Evolutionary conservation across 176 grass and related monocot species (phyloP).

Genomic region (Oryza glaberrima): DNA sequence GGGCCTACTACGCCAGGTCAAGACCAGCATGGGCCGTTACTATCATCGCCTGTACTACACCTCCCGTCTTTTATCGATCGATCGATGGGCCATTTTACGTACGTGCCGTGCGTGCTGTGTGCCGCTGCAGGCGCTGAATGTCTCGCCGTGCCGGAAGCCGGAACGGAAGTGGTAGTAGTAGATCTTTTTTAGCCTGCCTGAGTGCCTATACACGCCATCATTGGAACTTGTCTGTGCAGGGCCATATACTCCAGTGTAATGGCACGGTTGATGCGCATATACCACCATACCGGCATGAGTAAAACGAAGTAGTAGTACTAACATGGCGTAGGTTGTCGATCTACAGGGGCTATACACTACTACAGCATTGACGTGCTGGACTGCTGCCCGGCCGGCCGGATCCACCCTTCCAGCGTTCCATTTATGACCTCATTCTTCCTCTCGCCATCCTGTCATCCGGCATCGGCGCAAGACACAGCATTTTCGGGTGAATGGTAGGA

Average conservation of each 20-base stretch:
- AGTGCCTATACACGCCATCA: neutral
- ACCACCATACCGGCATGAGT: neutral
- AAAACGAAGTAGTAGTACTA: neutral
- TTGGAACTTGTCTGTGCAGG: neutral
- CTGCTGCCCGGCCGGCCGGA: neutral
- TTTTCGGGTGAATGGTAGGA: neutral
- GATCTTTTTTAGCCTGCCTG: neutral
- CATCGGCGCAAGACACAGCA: neutral
- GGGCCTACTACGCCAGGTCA: neutral
- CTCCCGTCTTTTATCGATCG: neutral
- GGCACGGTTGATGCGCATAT: neutral
- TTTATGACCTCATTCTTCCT: neutral
- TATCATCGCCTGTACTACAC: neutral
- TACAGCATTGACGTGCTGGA: neutral
- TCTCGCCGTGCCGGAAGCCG: neutral
- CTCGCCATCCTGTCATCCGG: neutral
- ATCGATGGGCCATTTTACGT: neutral
- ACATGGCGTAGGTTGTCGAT: neutral
- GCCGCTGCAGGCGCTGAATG: neutral
- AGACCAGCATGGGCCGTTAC: neutral
- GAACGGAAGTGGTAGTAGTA: neutral
- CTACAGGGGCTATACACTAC: neutral
- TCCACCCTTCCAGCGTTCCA: conserved; percentile 1
- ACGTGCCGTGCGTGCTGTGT: neutral
- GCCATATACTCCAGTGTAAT: neutral